Percentiles rank a stretch among this genome's conserved stretches.
Conservation (phyloP, 352 stramenopile species). For the Thraustochytrium sp. region DNA sequence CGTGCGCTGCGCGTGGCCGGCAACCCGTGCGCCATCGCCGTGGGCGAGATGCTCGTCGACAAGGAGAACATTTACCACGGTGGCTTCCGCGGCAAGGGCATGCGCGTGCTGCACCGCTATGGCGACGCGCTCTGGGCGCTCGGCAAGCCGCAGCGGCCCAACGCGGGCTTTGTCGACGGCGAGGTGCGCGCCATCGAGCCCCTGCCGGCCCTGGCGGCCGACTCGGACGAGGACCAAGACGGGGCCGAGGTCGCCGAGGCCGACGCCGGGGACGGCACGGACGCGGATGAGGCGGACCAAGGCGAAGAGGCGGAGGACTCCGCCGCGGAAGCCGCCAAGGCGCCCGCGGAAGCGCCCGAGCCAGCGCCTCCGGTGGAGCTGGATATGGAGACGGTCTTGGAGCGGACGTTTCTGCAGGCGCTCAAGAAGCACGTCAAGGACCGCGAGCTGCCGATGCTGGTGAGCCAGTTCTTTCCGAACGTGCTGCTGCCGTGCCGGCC, state of each 20-base stretch:
- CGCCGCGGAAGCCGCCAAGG: too few relatives aligned
- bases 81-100: not conserved
- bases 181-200: not conserved
- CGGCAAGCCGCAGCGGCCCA: not conserved
- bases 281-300: too few relatives aligned
- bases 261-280: not conserved
- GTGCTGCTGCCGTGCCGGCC: not conserved
- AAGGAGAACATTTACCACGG: conserved; percentile 8
- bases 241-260: not conserved
- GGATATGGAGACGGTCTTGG: not conserved
- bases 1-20: not conserved
- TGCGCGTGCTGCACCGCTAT: not conserved
- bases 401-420: conserved; percentile 15
- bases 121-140: conserved; percentile 9
- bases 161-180: conserved; percentile 10
- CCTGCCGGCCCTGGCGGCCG: too few relatives aligned
- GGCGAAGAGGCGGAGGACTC: too few relatives aligned
- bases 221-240: not conserved
- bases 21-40: not conserved
- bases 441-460: not conserved
- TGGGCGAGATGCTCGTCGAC: conserved; percentile 27
- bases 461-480: conserved; percentile 1
- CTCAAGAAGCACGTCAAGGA: not conserved
- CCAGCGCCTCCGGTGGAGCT: not conserved
- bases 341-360: not conserved